Percentiles rank a stretch among this genome's conserved stretches.
phyloP scores from a whole-genome alignment of 2,329 filamentous ascomycete genomes.

The Ophiostoma australiae region DNA sequence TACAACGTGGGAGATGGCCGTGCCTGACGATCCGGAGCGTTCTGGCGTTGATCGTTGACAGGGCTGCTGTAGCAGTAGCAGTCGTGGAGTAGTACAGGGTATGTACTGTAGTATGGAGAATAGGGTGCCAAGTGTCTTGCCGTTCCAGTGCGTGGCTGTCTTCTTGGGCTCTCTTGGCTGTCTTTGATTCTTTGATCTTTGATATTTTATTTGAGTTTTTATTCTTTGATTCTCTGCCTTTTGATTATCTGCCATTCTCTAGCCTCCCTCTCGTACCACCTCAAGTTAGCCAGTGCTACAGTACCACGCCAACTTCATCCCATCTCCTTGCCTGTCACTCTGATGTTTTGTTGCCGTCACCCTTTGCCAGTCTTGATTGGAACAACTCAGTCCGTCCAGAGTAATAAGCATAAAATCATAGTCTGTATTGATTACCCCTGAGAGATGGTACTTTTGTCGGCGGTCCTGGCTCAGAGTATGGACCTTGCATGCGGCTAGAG shows the following conservation, averaged over 20 bases:
- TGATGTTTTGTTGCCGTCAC: background rate
- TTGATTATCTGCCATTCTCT: background rate
- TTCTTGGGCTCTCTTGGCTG: background rate
- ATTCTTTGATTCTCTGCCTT: too few species aligned
- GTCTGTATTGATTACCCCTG: background rate
- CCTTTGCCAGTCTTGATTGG: background rate
- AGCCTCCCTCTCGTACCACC: background rate
- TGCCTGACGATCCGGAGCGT: background rate
- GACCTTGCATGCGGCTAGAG: background rate
- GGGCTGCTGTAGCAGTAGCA: background rate
- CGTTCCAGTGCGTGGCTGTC: background rate
- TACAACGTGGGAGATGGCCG: background rate
- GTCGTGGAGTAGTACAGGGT: background rate
- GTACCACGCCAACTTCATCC: background rate
- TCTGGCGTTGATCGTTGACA: background rate
- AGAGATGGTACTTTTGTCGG: conserved; percentile 10
- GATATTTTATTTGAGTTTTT: too few species aligned
- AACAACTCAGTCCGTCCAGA: background rate
- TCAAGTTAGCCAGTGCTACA: background rate
- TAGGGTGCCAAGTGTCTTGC: background rate
- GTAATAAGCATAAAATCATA: background rate
- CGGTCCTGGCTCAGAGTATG: background rate
- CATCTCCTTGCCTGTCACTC: background rate
- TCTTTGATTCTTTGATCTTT: background rate
- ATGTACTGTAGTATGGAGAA: too few species aligned